phyloP scores from a whole-genome alignment of 306 rosid genomes.

The Quercus bicolor region DNA sequence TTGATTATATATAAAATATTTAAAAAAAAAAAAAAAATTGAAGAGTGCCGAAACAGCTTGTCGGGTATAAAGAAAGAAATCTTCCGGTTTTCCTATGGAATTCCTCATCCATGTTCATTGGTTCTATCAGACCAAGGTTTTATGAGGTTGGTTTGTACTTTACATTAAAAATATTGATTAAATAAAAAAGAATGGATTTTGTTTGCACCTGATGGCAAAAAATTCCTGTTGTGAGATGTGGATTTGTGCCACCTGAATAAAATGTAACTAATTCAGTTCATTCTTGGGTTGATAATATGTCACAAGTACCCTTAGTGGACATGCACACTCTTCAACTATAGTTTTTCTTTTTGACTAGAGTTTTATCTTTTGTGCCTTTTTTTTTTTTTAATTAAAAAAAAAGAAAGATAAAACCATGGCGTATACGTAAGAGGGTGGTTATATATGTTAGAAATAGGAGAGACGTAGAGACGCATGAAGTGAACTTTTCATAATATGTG shows the following conservation, averaged over 20 bases:
- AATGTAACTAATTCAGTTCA: background rate
- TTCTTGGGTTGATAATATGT: too few species aligned
- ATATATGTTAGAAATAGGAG: too few species aligned
- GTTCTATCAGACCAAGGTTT: constrained; percentile 22
- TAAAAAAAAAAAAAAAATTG: background rate
- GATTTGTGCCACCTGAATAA: background rate
- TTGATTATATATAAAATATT: background rate
- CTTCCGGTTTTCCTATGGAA: constrained; percentile 1
- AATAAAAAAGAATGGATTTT: background rate
- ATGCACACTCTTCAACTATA: background rate
- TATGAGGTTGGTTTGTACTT: constrained; percentile 15
- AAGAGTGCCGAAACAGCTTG: constrained; percentile 36
- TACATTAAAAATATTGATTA: background rate
- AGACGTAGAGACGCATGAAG: too few species aligned
- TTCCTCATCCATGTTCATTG: constrained; percentile 35
- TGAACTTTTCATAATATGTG: too few species aligned
- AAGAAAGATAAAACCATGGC: too few species aligned
- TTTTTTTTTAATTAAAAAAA: too few species aligned
- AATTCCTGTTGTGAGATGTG: constrained; percentile 11
- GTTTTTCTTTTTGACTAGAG: background rate
- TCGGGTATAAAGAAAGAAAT: constrained; percentile 33
- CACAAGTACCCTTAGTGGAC: too few species aligned
- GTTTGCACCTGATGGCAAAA: background rate
- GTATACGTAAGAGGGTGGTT: too few species aligned
- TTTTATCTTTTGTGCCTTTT: too few species aligned